phyloP scores from a whole-genome alignment of 495 filamentous ascomycete genomes.

The Aspergillus homomorphus region DNA sequence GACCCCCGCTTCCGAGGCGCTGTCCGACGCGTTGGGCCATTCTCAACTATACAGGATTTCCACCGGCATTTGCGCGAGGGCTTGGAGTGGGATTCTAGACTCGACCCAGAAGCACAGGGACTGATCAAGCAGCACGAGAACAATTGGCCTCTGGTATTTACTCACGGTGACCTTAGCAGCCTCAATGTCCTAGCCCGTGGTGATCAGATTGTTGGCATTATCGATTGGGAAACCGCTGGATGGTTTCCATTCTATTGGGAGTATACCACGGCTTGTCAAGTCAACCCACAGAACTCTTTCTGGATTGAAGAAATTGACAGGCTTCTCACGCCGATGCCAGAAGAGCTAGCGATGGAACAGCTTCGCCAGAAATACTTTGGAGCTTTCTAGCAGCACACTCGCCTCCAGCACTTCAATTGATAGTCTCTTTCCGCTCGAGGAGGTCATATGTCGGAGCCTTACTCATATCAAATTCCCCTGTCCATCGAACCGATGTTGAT shows the following conservation, averaged over 20 bases:
- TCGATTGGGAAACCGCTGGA: constrained; percentile 53
- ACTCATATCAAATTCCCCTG: constrained; percentile 20
- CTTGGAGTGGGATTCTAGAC: constrained; percentile 31
- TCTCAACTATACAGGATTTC: constrained; percentile 40
- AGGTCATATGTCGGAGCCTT: constrained; percentile 36
- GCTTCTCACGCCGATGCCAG: constrained; percentile 43
- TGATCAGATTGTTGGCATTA: constrained; percentile 44
- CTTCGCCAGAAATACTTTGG: constrained; percentile 41
- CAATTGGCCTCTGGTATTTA: constrained; percentile 35
- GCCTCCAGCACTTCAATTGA: constrained; percentile 13
- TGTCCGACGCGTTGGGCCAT: constrained; percentile 39
- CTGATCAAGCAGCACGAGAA: constrained; percentile 36
- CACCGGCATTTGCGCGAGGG: constrained; percentile 41
- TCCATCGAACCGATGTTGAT: constrained; percentile 35
- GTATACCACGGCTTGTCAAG: constrained; percentile 48
- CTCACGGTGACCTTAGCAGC: constrained; percentile 43
- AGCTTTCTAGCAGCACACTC: constrained; percentile 22
- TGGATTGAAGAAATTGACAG: constrained; percentile 49
- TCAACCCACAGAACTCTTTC: constrained; percentile 46
- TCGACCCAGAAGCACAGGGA: constrained; percentile 32
- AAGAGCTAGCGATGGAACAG: constrained; percentile 48
- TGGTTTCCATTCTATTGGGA: constrained; percentile 54
- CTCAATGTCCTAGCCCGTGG: constrained; percentile 40
- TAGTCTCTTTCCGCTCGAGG: constrained; percentile 30
- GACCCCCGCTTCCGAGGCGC: constrained; percentile 35